Evolutionary conservation across 1,284 basidiomycete genomes (phyloP).

Genomic region (Sporisorium sorghi): DNA sequence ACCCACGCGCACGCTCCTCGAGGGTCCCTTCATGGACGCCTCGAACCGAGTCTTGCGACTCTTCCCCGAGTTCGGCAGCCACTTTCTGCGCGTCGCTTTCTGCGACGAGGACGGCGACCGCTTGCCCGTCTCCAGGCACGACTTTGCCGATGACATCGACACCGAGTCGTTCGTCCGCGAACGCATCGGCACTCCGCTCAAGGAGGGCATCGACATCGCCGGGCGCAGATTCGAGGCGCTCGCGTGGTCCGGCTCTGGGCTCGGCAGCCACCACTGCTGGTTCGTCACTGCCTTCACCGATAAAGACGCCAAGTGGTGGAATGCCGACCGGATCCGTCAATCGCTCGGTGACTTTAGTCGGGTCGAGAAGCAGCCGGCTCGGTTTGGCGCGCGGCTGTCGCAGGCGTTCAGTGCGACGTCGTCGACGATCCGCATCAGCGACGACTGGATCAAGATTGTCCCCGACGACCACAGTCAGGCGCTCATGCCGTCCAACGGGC

Average conservation of each 20-base stretch:
- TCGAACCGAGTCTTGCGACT: constrained; percentile 38
- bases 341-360: constrained; percentile 27
- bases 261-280: constrained; percentile 41
- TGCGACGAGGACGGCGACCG: constrained; percentile 41
- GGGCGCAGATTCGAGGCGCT: constrained; percentile 32
- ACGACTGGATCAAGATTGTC: constrained; percentile 33
- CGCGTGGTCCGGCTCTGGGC: constrained; percentile 36
- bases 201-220: constrained; percentile 31
- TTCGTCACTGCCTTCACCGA: constrained; percentile 39
- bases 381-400: constrained; percentile 33
- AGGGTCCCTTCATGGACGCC: constrained; percentile 35
- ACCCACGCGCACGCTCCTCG: constrained; percentile 24
- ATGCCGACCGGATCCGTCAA: constrained; percentile 33
- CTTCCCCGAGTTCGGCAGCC: constrained; percentile 32
- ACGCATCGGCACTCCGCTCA: constrained; percentile 31
- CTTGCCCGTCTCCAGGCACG: constrained; percentile 34
- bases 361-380: constrained; percentile 26
- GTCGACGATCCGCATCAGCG: constrained; percentile 28
- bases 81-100: constrained; percentile 37
- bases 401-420: constrained; percentile 47
- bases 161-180: constrained; percentile 37
- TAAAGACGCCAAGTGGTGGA: constrained; percentile 26
- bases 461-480: constrained; percentile 18
- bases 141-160: constrained; percentile 30
- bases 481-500: constrained; percentile 4